phyloP scores from a whole-genome alignment of 139 green algal genomes.

The Microglena sp. region DNA sequence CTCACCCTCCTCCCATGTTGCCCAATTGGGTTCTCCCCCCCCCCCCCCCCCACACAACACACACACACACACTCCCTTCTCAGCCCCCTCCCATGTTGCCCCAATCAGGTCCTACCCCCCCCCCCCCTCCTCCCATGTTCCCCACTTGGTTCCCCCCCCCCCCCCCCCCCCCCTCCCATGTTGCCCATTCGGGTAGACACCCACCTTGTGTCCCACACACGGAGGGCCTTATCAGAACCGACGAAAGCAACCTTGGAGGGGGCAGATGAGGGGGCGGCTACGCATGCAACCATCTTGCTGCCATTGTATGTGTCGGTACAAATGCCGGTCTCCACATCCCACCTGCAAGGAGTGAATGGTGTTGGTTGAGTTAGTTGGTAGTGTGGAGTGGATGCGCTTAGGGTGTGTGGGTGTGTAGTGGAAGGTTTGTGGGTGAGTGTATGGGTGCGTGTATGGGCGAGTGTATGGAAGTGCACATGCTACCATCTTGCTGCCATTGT shows the following conservation, averaged over 20 bases:
- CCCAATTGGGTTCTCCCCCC: too few relatives aligned
- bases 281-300: slow-evolving; percentile 48
- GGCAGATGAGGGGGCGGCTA: not conserved
- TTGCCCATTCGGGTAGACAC: too few relatives aligned
- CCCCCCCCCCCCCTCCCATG: slow-evolving; percentile 43
- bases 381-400: not conserved
- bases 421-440: too few relatives aligned
- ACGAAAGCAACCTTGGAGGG: slow-evolving; percentile 58
- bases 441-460: too few relatives aligned
- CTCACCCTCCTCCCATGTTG: too few relatives aligned
- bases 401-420: too few relatives aligned
- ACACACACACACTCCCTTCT: too few relatives aligned
- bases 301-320: slow-evolving; percentile 51
- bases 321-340: slow-evolving; percentile 45
- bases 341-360: not conserved
- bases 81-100: too few relatives aligned
- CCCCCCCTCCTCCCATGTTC: too few relatives aligned
- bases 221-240: slow-evolving; percentile 49
- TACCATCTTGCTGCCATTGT: slow-evolving; percentile 63
- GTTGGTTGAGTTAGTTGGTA: not conserved
- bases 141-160: too few relatives aligned
- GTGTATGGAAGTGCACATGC: not conserved
- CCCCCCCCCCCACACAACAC: too few relatives aligned
- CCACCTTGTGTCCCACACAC: slow-evolving; percentile 68
- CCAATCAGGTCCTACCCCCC: too few relatives aligned